Base-by-base conservation (phyloP, 23 red algal genomes). In the Gracilaria gracilis region DNA sequence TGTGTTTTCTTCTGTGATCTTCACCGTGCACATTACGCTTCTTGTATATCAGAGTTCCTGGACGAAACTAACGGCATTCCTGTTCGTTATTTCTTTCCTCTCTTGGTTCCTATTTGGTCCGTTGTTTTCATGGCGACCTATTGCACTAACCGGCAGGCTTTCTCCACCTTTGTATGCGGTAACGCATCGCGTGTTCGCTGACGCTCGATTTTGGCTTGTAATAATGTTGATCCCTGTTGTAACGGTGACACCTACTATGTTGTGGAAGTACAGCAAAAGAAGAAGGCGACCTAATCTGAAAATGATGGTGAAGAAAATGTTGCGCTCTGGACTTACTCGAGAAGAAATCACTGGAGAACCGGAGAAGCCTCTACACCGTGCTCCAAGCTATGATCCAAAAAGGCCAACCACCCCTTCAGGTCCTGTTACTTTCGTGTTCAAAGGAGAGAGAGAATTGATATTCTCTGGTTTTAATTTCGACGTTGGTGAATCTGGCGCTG, bases 21-120 rank as follows among this genome's bases (percentile, higher is more conserved):
- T 94, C 40, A 80, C 46, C 79, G 91, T 94, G 16, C 91, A 94
- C 47, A 25, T 78, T 2, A 72, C 77, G 53, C 61, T 88, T 12
- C 54, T 85, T 14, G 67, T 93, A 49, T 93, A 93, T 58, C 90
- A 93, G 66, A 88, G 89, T 50, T 86, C 88, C 7, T 97, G 95
- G 95, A 93, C 85, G 29, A 83, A 46, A 50, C 79, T 97, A 29
- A 78, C 87, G 31, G 66, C 28, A 34, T 50, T 31, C 28, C 24
- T 88, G n/a, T 85, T 61, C 44, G 47, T 81, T 12, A 21, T 95
- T 0, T 90, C 86, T 31, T 91, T 95, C 36, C 20, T 88, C 0
- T 83, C 85, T 0, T 94, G 92, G 92, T 94, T 85, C 54, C 17
- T 88, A 0, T 33, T 94, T 35, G 92, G 92, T 57, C 54, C 92